Evolutionary conservation across 208 protist species (phyloP).

Genomic region (Acanthamoeba royreba): DNA sequence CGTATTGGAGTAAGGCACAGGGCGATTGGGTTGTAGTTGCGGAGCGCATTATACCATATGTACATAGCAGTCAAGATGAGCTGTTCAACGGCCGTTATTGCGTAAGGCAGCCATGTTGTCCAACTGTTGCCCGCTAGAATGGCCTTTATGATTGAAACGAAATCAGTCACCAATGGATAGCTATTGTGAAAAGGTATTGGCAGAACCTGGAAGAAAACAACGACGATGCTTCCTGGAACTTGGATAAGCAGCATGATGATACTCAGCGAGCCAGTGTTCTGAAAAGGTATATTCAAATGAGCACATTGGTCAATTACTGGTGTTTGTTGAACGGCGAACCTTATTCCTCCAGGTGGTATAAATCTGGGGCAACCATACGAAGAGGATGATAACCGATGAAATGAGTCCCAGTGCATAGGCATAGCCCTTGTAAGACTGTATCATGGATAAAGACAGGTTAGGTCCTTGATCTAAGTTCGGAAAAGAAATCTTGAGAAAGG

Average conservation of each 20-base stretch:
- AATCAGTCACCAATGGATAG: background rate
- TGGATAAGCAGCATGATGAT: constrained; percentile 1
- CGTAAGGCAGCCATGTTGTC: constrained; percentile 36
- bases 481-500: background rate
- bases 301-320: background rate
- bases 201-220: constrained; percentile 1
- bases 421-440: background rate
- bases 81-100: background rate
- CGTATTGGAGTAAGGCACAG: background rate
- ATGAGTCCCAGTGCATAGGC: background rate
- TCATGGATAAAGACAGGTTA: background rate
- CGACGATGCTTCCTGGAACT: background rate
- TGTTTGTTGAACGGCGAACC: background rate
- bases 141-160: background rate
- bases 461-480: background rate
- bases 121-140: background rate
- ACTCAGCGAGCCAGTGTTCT: background rate
- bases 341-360: background rate
- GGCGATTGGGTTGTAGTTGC: background rate
- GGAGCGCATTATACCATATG: background rate
- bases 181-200: background rate
- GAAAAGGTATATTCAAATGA: background rate
- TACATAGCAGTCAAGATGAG: background rate
- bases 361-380: constrained; percentile 33
- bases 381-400: constrained; percentile 14